Evolutionary conservation across 1,284 basidiomycete genomes (phyloP), one percentile per base, ranked within the genome.

Genomic region (Albatrellus sp.): DNA sequence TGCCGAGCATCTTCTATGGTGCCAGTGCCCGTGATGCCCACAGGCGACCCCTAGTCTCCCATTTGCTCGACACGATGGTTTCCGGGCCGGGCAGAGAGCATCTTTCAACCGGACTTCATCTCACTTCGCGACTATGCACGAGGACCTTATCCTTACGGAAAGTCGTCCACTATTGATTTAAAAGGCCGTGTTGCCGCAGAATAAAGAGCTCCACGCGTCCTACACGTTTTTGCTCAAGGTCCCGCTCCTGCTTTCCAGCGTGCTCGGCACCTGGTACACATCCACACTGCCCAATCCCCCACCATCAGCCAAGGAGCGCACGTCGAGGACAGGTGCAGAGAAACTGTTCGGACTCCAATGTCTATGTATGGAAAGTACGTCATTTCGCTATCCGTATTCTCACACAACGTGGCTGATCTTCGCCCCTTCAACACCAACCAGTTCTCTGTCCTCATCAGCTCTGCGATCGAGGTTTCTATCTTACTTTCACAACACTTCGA

Each of bases 261-360:
- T 41, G 1, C 7, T 46, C 3, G 45, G 42, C 35, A 31, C 51
- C 6, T 50, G 48, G 47, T 42, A 43, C 12, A 33, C 52, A 7
- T 42, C 51, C 28, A 54, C 52, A 2, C 49, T 51, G 17, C 52
- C 52, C 1, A 50, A 52, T 11, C 52, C 51, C 5, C 49, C 51
- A 1, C 49, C 52, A 1, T 24, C 33, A 12, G 20, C 16, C 7
- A 34, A 40, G 2, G 52, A 54, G 14, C 30, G 39, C 2, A 32
- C 43, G 34, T 48, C 49, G 32, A 40, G 33, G 28, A 43, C 16
- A 10, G 50, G 50, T 24, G 36, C 44, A 34, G 51, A 52, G 19
- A 50, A 46, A 35, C 38, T 37, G 8, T 52, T 51, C 24, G 50
- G 51, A 12, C 2, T 16, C 48, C 30, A 44, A 51, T 9, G 50